phyloP scores from a whole-genome alignment of 2,329 filamentous ascomycete species.

The Fusarium paranaense region DNA sequence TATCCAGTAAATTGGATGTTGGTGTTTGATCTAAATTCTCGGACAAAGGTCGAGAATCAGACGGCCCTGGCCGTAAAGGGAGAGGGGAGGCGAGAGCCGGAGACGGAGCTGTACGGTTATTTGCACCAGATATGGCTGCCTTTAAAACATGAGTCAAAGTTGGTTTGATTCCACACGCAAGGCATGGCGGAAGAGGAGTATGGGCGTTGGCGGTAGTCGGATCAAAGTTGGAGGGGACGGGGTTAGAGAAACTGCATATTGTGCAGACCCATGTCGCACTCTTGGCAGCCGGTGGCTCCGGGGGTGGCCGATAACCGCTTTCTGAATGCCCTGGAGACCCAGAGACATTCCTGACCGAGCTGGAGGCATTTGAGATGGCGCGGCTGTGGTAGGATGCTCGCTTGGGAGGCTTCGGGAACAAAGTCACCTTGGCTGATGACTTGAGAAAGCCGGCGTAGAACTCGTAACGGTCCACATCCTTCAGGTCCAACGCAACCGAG shows the following conservation, averaged over 20 bases:
- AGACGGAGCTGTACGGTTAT: conserved; percentile 58
- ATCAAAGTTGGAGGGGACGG: conserved; percentile 93
- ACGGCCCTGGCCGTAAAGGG: conserved; percentile 45
- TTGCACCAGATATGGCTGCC: conserved; percentile 82
- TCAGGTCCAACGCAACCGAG: conserved; percentile 87
- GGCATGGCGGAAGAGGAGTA: conserved; percentile 85
- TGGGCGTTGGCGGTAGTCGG: conserved; percentile 81
- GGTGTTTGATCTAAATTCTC: conserved; percentile 14
- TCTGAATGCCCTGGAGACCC: conserved; percentile 61
- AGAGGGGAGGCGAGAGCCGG: conserved; percentile 40
- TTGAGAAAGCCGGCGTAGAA: conserved; percentile 95
- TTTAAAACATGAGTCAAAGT: conserved; percentile 85
- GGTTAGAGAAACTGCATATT: conserved; percentile 95
- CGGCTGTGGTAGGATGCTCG: conserved; percentile 69
- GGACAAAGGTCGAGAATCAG: conserved; percentile 19
- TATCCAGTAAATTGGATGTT: neutral
- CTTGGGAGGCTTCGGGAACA: conserved; percentile 84
- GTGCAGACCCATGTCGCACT: conserved; percentile 93
- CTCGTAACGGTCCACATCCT: conserved; percentile 90
- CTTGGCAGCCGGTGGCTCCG: conserved; percentile 59
- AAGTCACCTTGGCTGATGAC: conserved; percentile 91
- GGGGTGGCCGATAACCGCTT: conserved; percentile 53
- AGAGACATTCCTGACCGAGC: conserved; percentile 59
- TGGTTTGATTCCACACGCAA: conserved; percentile 95
- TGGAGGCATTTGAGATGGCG: conserved; percentile 59